Evolutionary conservation across 108 stramenopile genomes (phyloP).

Genomic region (Nitzschia palea): DNA sequence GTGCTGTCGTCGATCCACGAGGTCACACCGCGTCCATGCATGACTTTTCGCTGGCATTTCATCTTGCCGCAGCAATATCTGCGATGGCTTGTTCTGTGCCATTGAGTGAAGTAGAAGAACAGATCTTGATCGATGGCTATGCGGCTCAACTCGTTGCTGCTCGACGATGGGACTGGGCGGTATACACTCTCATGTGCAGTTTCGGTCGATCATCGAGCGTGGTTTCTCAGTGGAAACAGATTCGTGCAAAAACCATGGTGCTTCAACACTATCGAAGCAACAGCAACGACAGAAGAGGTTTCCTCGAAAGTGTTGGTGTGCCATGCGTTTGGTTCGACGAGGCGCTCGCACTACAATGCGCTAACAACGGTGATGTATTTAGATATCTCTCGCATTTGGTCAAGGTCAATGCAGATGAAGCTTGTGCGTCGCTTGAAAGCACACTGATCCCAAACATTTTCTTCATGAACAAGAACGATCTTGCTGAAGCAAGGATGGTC

Average conservation of each 20-base stretch:
- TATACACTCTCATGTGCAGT: slow-evolving; percentile 60
- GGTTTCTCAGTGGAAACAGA: slow-evolving; percentile 4
- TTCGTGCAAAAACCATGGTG: slow-evolving; percentile 56
- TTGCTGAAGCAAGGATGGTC: not conserved
- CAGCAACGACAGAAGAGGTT: slow-evolving; percentile 32
- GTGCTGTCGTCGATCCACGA: slow-evolving; percentile 22
- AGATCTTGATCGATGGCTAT: slow-evolving; percentile 52
- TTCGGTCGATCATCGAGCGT: slow-evolving; percentile 7
- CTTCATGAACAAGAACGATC: slow-evolving; percentile 28
- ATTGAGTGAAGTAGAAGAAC: slow-evolving; percentile 43
- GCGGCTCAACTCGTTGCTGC: slow-evolving; percentile 57
- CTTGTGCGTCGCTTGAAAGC: slow-evolving; percentile 43
- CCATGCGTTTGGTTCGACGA: slow-evolving; percentile 67
- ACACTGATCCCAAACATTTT: slow-evolving; percentile 62
- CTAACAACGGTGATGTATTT: slow-evolving; percentile 37
- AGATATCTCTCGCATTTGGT: slow-evolving; percentile 49
- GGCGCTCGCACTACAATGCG: slow-evolving; percentile 50
- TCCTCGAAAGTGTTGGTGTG: slow-evolving; percentile 61
- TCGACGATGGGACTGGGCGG: slow-evolving; percentile 82
- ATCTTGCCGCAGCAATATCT: slow-evolving; percentile 53
- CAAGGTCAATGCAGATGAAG: slow-evolving; percentile 29
- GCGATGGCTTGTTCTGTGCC: slow-evolving; percentile 38
- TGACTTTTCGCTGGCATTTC: slow-evolving; percentile 42
- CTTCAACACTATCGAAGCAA: slow-evolving; percentile 34
- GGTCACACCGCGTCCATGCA: slow-evolving; percentile 16